Evolutionary conservation across 108 stramenopile genomes (phyloP).

Genomic region (Nannochloropsis gaditana): DNA sequence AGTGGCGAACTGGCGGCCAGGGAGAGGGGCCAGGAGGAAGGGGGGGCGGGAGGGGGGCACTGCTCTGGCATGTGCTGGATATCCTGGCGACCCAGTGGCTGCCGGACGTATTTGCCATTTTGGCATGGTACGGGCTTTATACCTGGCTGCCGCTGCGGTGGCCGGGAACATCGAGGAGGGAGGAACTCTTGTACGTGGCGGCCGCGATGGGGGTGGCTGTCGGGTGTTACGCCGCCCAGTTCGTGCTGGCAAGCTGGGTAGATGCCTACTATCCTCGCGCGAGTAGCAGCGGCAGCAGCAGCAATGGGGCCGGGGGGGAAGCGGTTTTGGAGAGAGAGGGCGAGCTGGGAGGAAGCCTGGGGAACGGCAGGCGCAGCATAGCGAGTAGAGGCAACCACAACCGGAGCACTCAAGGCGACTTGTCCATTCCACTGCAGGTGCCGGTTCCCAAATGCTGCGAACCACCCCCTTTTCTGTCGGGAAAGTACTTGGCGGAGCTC

Average conservation of each 20-base stretch:
- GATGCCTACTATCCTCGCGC: neutral
- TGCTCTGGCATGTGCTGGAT: neutral
- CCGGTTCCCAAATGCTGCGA: neutral
- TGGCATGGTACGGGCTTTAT: neutral
- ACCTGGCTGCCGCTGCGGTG: neutral
- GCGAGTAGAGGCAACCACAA: neutral
- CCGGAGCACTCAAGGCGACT: neutral
- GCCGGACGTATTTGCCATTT: neutral
- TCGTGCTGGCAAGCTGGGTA: constrained; percentile 3
- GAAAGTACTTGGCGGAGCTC: neutral
- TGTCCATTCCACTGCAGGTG: neutral
- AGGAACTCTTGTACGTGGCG: neutral
- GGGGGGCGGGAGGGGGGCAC: neutral
- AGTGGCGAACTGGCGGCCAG: neutral
- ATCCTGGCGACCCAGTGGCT: constrained; percentile 2
- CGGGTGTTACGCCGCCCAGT: neutral
- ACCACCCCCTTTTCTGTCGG: neutral
- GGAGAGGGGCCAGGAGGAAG: neutral
- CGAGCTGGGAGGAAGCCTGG: neutral
- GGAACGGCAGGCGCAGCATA: neutral
- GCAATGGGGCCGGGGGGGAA: neutral
- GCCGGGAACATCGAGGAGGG: neutral
- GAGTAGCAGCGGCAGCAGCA: neutral
- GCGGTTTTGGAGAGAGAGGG: neutral
- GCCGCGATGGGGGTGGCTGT: constrained; percentile 1